Evolutionary conservation across 108 stramenopile genomes (phyloP), one percentile per base, ranked within the genome.

Genomic region (Skeletonema marinoi): DNA sequence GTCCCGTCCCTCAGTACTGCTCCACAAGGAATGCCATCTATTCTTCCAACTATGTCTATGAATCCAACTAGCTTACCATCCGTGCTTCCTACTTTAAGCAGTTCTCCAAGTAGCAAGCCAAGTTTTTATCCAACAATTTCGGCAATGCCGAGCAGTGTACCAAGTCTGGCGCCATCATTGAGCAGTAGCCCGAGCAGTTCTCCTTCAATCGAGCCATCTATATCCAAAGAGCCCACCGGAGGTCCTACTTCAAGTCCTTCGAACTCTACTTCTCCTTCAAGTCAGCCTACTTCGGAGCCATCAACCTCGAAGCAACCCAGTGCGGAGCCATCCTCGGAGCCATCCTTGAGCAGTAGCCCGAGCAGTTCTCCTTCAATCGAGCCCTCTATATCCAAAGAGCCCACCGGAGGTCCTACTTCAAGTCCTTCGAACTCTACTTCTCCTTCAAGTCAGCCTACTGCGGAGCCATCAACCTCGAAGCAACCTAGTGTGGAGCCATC

Each of bases 161-260:
- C 39, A 41, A 41, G 39, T 12, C 11, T 41, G 1, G 39, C 39
- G 10, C 39, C 39, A 12, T 41, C 39, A 11, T 1, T 12, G 1
- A 41, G 39, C 12, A 12, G 11, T 12, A 41, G 12, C 2, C 71
- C 71, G 30, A 73, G 61, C 6, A 58, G 60, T 29, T 5, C 4
- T 21, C 76, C 76, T 17, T 59, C 76, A 8, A 35, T 48, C 14
- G 61, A 33, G 16, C 76, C 76, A 14, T 46, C 74, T 14, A 14
- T 35, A 6, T 36, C 51, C 2, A 39, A 39, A 39, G 17, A 50
- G 50, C 50, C 50, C 16, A 19, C 50, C 16, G 46, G 46, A 48
- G 33, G 60, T 2, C 60, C 60, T 14, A 33, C 60, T 13, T n/a
- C 13, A 16, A 38, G 2, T 0, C 61, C 61, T 31, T 25, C 61